phyloP scores from a whole-genome alignment of 495 filamentous ascomycete genomes.

The Penicillium robsamsonii region DNA sequence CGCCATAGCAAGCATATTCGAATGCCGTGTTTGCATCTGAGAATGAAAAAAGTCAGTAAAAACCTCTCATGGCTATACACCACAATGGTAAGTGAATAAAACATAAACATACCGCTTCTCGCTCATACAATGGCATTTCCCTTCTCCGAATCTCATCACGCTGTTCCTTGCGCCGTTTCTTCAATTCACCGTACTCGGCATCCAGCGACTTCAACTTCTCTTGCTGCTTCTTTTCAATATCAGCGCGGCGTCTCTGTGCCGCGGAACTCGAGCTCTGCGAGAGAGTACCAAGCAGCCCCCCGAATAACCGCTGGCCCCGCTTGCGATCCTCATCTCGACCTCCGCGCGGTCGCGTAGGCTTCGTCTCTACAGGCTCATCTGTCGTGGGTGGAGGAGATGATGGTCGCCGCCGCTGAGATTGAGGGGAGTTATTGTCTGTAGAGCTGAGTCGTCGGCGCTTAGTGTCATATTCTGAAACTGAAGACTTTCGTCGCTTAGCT shows the following conservation, averaged over 20 bases:
- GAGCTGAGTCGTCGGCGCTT: slow-evolving; percentile 56
- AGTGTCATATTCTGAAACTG: slow-evolving; percentile 47
- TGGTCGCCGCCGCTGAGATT: slow-evolving; percentile 13
- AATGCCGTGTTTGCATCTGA: slow-evolving; percentile 80
- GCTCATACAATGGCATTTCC: slow-evolving; percentile 76
- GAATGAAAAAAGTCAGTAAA: not conserved
- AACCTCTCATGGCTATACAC: not conserved
- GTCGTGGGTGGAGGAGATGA: slow-evolving; percentile 14
- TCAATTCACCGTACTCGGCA: slow-evolving; percentile 66
- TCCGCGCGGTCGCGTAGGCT: slow-evolving; percentile 43
- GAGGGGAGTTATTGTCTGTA: slow-evolving; percentile 27
- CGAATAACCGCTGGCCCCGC: slow-evolving; percentile 86
- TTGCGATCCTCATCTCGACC: slow-evolving; percentile 72
- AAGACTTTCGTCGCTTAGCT: slow-evolving; percentile 59
- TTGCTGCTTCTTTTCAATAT: slow-evolving; percentile 88
- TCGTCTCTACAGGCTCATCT: slow-evolving; percentile 38
- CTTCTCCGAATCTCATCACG: slow-evolving; percentile 56
- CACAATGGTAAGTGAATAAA: slow-evolving; percentile 6
- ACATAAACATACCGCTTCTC: slow-evolving; percentile 69
- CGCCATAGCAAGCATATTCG: slow-evolving; percentile 68
- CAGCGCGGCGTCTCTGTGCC: slow-evolving; percentile 74
- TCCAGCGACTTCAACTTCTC: slow-evolving; percentile 75
- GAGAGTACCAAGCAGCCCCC: slow-evolving; percentile 80
- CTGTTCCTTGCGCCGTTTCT: slow-evolving; percentile 60
- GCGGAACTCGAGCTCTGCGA: slow-evolving; percentile 68